Evolutionary conservation across 805 yeast species (phyloP), one percentile per base, ranked within the genome.

Genomic region (Lipomyces chichibuensis): DNA sequence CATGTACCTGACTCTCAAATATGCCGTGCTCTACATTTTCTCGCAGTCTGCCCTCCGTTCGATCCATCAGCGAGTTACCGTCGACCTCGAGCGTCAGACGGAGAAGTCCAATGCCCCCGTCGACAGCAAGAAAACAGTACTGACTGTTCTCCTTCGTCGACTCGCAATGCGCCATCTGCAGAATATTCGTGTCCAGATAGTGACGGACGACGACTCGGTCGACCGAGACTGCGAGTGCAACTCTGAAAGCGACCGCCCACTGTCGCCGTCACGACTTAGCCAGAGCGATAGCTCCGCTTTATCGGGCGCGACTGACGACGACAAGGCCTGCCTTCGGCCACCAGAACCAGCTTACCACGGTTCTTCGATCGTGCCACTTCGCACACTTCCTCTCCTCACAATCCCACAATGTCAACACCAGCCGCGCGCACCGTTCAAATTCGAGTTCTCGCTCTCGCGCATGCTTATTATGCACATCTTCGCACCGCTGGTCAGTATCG

Each of bases 111-210:
- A 11, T 7, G 27, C 9, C 13, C 13, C 11, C 13, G 17, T 29
- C 27, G 53, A n/a, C 23, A 25, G 39, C 62, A 43, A 49, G 59
- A 43, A 35, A 35, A 49, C 23, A 3, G 46, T 35, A 57, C 62
- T 65, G 32, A 32, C 14, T 14, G 53, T 17, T 7, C 59, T 20
- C 39, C 65, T 65, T 14, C 43, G 51, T 20, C 23, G 14, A 11
- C 33, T 65, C 59, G 62, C 68, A 3, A 27, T 61, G 33, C 63
- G 54, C 7, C 68, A 65, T 29, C 59, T 65, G 23, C 62, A 35
- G 14, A 59, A 63, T 35, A 32, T 62, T 11, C 39, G 68, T 3
- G 55, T 65, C 32, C 55, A 59, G 25, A 14, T 58, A 8, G 39
- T 39, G 35, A 8, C 55, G n/a, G 64, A 23, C 37, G 57, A 53